A percentile compares a stretch with the other conserved stretches of the same genome.
Conservation (phyloP, 768 basidiomycete species). For the Suillus luteus region DNA sequence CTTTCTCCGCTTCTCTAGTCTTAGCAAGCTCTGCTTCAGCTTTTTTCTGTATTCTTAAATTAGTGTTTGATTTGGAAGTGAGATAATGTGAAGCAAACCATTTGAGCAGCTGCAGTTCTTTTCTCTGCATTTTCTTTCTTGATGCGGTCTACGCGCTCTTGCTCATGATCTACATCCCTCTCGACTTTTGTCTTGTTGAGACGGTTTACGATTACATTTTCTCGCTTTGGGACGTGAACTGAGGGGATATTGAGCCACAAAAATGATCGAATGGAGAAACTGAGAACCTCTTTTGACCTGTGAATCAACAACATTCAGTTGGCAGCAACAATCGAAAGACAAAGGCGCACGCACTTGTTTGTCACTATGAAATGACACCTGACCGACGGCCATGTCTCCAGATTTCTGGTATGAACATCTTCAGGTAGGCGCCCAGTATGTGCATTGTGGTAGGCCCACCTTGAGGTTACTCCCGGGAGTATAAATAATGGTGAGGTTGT, state of each 20-base stretch:
- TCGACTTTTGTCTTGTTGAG: conserved; percentile 92
- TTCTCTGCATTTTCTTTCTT: conserved; percentile 72
- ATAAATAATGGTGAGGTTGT: conserved; percentile 90
- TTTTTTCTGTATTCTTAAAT: conserved; percentile 57
- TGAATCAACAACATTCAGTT: neutral
- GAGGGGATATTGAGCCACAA: neutral
- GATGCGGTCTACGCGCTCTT: conserved; percentile 79
- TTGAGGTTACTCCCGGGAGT: conserved; percentile 92
- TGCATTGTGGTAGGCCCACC: conserved; percentile 41
- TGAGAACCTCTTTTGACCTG: conserved; percentile 77
- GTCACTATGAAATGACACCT: conserved; percentile 93
- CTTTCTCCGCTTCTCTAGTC: conserved; percentile 82
- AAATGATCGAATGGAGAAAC: neutral
- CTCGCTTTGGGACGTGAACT: conserved; percentile 81
- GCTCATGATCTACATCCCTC: conserved; percentile 85
- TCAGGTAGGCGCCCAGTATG: conserved; percentile 6
- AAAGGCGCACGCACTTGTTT: conserved; percentile 57
- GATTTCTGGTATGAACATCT: conserved; percentile 70
- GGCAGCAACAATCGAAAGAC: neutral
- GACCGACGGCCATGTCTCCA: conserved; percentile 96
- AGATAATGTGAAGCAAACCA: conserved; percentile 44
- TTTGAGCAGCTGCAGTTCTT: conserved; percentile 62
- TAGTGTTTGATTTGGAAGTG: neutral
- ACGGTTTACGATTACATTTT: conserved; percentile 89
- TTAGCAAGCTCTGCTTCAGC: conserved; percentile 75